Conservation (phyloP, 2,329 filamentous ascomycete species). For the Xylaria sp. region DNA sequence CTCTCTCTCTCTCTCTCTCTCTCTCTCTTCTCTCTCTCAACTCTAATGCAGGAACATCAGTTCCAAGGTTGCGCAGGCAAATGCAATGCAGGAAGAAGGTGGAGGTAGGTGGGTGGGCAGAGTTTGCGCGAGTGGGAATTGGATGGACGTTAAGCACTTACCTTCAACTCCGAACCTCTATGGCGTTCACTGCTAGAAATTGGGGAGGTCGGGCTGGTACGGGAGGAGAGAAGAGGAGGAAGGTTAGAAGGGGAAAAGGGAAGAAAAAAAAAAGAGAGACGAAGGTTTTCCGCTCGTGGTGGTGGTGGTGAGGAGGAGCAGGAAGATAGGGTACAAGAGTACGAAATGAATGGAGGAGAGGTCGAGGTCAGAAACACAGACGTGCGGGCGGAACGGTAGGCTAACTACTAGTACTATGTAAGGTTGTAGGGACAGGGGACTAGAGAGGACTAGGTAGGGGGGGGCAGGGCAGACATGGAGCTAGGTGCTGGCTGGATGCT, state of each 20-base stretch:
- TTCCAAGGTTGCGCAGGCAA: constrained; percentile 28
- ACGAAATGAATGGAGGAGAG: constrained; percentile 28
- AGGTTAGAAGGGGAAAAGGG: constrained; percentile 39
- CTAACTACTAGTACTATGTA: constrained; percentile 29
- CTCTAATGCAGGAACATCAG: constrained; percentile 35
- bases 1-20: constrained; percentile 11
- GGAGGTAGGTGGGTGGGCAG: constrained; percentile 20
- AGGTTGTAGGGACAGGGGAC: constrained; percentile 7
- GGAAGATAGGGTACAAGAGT: constrained; percentile 29
- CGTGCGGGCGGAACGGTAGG: constrained; percentile 37
- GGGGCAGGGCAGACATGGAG: background rate
- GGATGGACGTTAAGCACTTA: constrained; percentile 35
- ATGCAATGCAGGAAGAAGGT: constrained; percentile 28
- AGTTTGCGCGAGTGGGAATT: constrained; percentile 31
- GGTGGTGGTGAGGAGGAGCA: constrained; percentile 27
- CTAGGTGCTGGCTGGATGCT: constrained; percentile 1
- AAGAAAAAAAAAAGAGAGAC: constrained; percentile 32
- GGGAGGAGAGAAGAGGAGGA: constrained; percentile 40
- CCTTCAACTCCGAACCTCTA: constrained; percentile 38
- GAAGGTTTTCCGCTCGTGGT: constrained; percentile 36
- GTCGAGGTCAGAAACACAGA: constrained; percentile 30
- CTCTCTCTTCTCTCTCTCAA: constrained; percentile 25
- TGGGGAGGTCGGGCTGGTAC: constrained; percentile 40
- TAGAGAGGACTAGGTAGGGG: constrained; percentile 1
- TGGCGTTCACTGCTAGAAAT: constrained; percentile 35